phyloP scores from a whole-genome alignment of 2,329 filamentous ascomycete genomes.

The Penicillium corylophilum region DNA sequence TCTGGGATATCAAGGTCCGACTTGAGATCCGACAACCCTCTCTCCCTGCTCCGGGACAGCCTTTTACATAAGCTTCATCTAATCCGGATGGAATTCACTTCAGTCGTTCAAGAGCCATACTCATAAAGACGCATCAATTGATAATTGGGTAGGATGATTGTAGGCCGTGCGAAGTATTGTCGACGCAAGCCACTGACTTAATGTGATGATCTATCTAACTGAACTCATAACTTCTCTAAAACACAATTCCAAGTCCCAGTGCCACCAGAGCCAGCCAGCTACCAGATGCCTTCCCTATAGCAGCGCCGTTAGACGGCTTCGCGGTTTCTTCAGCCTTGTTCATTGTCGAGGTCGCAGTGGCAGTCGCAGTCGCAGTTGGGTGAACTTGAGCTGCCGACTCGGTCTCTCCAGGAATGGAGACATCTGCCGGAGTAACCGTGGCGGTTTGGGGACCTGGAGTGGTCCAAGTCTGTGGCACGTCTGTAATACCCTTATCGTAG shows the following conservation, averaged over 20 bases:
- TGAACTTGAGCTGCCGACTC: neutral
- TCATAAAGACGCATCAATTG: too few relatives aligned
- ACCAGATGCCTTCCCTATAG: conserved; percentile 8
- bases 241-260: conserved; percentile 13
- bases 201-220: neutral
- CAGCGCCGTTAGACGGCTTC: conserved; percentile 17
- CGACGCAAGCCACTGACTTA: neutral
- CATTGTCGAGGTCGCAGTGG: neutral
- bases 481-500: conserved; percentile 15
- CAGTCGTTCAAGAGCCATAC: too few relatives aligned
- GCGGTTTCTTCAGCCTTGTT: conserved; percentile 7
- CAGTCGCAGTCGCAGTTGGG: neutral
- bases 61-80: too few relatives aligned
- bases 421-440: conserved; percentile 1
- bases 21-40: too few relatives aligned
- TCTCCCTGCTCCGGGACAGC: too few relatives aligned
- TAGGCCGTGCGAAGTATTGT: neutral
- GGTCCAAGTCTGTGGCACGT: conserved; percentile 15
- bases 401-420: neutral
- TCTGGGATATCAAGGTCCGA: neutral
- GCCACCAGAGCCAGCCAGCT: conserved; percentile 17
- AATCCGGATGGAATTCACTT: too few relatives aligned
- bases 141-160: neutral
- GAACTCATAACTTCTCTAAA: conserved; percentile 2
- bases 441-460: conserved; percentile 10